Evolutionary conservation across 495 filamentous ascomycete genomes (phyloP), one percentile per base, ranked within the genome.

Genomic region (Penicillium antarcticum): DNA sequence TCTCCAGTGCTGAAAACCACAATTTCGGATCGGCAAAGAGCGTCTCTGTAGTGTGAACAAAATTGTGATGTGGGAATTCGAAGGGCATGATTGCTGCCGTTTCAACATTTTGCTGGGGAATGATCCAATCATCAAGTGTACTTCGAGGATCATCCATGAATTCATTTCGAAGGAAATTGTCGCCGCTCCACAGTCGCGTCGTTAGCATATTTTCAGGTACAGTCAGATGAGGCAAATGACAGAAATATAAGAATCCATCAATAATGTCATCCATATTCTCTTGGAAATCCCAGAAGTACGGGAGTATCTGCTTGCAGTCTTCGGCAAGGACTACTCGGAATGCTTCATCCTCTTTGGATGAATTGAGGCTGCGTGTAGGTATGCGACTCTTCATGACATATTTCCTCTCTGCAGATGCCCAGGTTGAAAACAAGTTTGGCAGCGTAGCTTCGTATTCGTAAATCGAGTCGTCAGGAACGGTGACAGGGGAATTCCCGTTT

Each of bases 341-440:
- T 5, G 89, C 87, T 57, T 96, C 92, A 50, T 92, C 86, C 45
- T 87, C 78, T 9, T 78, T 77, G 33, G 80, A 75, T 42, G 86
- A 83, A 73, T 87, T 73, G 44, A 83, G 61, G 37, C 79, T 81
- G 24, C 87, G 82, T 10, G 84, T 85, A 10, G 91, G 89, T 55
- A 85, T 72, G 48, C 69, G 71, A 8, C 39, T 33, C 26, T 64
- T 61, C 19, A 55, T 42, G 13, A 75, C 65, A 24, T 70, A 72
- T 26, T 79, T 68, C 34, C 71, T 68, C 62, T 96, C 90, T 2
- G 74, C 71, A 1, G 52, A 52, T n/a, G 73, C 68, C 87, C 92
- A 97, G 5, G 72, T 71, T 8, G 57, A 46, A 53, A 85, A 75
- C 5, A 58, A 21, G 1, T 34, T 29, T 8, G 48, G 37, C 33